Conservation (phyloP, 768 basidiomycete species). For the Neoboletus subvelutipes region DNA sequence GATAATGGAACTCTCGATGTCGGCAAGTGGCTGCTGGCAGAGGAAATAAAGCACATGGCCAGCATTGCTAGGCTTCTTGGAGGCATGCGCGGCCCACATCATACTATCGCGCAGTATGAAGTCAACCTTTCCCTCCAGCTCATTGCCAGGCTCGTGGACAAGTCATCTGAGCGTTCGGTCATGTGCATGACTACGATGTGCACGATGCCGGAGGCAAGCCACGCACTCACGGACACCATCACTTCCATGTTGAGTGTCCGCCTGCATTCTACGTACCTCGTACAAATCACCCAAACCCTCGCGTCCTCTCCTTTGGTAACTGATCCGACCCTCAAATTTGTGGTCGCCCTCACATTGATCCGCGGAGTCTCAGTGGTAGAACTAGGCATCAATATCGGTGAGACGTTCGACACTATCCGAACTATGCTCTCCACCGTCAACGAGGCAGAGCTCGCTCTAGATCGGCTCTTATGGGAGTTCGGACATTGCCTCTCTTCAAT, state of each 20-base stretch:
- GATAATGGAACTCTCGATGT: slow-evolving; percentile 39
- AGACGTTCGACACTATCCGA: slow-evolving; percentile 28
- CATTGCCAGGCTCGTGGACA: slow-evolving; percentile 43
- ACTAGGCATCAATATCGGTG: slow-evolving; percentile 17
- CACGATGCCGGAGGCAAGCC: slow-evolving; percentile 43
- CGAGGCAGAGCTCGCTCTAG: slow-evolving; percentile 24
- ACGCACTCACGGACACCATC: slow-evolving; percentile 42
- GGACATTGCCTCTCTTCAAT: slow-evolving; percentile 37
- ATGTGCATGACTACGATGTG: slow-evolving; percentile 48
- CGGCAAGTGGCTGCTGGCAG: slow-evolving; percentile 63
- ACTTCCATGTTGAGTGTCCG: slow-evolving; percentile 47
- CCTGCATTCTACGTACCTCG: slow-evolving; percentile 45
- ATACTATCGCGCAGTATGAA: slow-evolving; percentile 45
- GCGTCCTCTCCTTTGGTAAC: slow-evolving; percentile 23
- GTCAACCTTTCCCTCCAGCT: slow-evolving; percentile 51
- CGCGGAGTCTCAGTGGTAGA: slow-evolving; percentile 29
- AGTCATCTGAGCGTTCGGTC: slow-evolving; percentile 37
- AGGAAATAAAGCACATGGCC: slow-evolving; percentile 57
- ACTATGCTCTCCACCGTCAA: slow-evolving; percentile 26
- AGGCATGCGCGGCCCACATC: slow-evolving; percentile 34
- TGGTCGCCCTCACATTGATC: slow-evolving; percentile 33
- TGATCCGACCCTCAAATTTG: slow-evolving; percentile 33
- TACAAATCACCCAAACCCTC: slow-evolving; percentile 40
- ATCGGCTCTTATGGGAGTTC: slow-evolving; percentile 35
- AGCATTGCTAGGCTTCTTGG: slow-evolving; percentile 39